Evolutionary conservation across 768 basidiomycete genomes (phyloP).

Genomic region (Termitomyces sp.): DNA sequence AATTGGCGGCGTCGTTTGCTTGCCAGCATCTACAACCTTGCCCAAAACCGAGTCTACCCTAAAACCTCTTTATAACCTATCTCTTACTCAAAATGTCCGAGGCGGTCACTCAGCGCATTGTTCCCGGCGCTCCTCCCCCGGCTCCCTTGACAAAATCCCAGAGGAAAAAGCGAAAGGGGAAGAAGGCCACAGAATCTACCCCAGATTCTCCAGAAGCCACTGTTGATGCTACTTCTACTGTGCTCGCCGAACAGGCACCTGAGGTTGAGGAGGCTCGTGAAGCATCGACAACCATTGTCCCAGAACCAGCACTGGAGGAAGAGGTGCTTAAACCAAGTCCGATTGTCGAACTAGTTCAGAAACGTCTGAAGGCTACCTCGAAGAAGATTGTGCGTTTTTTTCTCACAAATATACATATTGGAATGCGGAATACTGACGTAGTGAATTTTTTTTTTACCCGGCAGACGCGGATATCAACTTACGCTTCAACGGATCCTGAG

Average conservation of each 20-base stretch:
- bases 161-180: constrained; percentile 64
- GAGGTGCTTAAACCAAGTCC: constrained; percentile 55
- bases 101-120: constrained; percentile 41
- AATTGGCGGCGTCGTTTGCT: constrained; percentile 16
- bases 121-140: constrained; percentile 76
- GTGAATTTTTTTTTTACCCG: constrained; percentile 12
- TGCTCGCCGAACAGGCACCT: constrained; percentile 46
- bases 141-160: constrained; percentile 54
- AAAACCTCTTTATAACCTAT: constrained; percentile 11
- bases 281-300: constrained; percentile 35
- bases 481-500: constrained; percentile 60
- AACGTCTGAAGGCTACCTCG: constrained; percentile 67
- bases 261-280: constrained; percentile 43
- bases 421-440: not conserved
- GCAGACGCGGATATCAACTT: constrained; percentile 69
- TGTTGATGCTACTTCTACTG: constrained; percentile 41
- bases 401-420: not conserved
- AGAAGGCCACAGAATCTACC: constrained; percentile 39
- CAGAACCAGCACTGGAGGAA: constrained; percentile 41
- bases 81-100: constrained; percentile 30
- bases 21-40: constrained; percentile 12
- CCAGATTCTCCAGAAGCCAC: constrained; percentile 42
- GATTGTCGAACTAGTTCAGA: constrained; percentile 72
- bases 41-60: constrained; percentile 6
- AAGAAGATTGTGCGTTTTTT: constrained; percentile 75